Conservation (phyloP, 140 eudicot species). For the Bidens hawaiensis region DNA sequence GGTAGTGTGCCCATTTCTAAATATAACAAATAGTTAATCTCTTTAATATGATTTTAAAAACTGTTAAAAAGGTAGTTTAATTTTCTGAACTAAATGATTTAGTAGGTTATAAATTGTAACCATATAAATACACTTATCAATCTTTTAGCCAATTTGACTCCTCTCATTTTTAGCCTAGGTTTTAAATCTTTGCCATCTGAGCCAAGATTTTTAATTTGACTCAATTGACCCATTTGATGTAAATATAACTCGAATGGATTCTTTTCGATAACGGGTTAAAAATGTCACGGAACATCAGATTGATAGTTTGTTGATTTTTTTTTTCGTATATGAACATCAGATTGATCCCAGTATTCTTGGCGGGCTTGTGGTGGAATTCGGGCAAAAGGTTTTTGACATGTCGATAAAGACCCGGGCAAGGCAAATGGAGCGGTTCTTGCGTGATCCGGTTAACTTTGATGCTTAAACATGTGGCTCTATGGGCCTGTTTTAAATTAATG, state of each 20-base stretch:
- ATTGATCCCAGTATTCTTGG: conserved; percentile 91
- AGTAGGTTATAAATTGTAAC: not conserved
- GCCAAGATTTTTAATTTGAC: not conserved
- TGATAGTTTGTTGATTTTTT: not conserved
- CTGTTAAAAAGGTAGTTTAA: not conserved
- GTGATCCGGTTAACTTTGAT: conserved; percentile 69
- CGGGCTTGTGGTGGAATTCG: conserved; percentile 87
- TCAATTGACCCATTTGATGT: not conserved
- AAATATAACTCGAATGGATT: not conserved
- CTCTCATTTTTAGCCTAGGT: not conserved
- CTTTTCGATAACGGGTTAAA: not conserved
- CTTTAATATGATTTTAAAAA: not conserved
- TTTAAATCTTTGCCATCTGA: not conserved
- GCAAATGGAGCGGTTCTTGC: conserved; percentile 92
- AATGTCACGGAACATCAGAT: not conserved
- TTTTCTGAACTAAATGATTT: not conserved
- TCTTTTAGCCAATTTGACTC: not conserved
- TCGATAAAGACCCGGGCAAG: conserved; percentile 87
- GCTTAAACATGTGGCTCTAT: conserved; percentile 1
- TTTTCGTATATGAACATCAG: conserved; percentile 31
- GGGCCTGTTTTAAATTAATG: not conserved
- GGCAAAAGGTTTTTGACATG: conserved; percentile 83
- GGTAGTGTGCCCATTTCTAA: conserved; percentile 34
- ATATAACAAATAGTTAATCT: not conserved
- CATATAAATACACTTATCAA: not conserved